A percentile compares a stretch with the other conserved stretches of the same genome.
phyloP scores from a whole-genome alignment of 202 grass and related monocot species.

The Miscanthus sacchariflorus region DNA sequence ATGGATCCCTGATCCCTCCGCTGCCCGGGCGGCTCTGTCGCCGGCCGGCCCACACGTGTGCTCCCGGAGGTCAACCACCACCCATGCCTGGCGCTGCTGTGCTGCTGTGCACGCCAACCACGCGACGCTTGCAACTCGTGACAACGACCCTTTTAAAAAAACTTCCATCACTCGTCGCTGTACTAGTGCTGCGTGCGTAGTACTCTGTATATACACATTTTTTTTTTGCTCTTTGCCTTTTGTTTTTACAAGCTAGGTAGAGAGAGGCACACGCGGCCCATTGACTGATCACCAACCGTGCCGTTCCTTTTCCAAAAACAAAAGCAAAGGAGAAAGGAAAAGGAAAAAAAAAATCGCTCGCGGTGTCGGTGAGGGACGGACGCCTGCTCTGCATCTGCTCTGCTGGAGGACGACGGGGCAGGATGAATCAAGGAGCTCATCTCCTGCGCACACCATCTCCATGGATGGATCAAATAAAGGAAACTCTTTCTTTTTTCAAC shows the following conservation, averaged over 20 bases:
- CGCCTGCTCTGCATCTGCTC: not conserved
- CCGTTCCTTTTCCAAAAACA: conserved; percentile 37
- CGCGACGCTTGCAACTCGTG: not conserved
- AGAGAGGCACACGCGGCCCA: not conserved
- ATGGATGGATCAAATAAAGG: conserved; percentile 14
- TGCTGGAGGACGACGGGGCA: not conserved
- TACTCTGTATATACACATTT: not conserved
- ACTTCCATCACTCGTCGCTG: not conserved
- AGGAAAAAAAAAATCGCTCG: not conserved
- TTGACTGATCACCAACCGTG: conserved; percentile 39
- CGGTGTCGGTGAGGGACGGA: conserved; percentile 55
- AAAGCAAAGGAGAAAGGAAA: not conserved
- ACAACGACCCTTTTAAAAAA: too few species aligned
- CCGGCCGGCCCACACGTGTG: not conserved
- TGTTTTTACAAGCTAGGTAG: conserved; percentile 51
- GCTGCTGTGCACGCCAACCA: conserved; percentile 10
- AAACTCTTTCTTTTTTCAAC: too few species aligned
- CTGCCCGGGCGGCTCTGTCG: not conserved
- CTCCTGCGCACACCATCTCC: conserved; percentile 47
- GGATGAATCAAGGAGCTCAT: conserved; percentile 14
- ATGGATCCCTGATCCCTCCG: not conserved
- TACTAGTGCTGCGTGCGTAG: not conserved
- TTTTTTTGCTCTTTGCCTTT: not conserved
- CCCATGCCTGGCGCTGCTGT: not conserved
- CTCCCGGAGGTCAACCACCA: not conserved